Evolutionary conservation across 75 land plant genomes (phyloP).

Genomic region (Isoetes taiwanensis): DNA sequence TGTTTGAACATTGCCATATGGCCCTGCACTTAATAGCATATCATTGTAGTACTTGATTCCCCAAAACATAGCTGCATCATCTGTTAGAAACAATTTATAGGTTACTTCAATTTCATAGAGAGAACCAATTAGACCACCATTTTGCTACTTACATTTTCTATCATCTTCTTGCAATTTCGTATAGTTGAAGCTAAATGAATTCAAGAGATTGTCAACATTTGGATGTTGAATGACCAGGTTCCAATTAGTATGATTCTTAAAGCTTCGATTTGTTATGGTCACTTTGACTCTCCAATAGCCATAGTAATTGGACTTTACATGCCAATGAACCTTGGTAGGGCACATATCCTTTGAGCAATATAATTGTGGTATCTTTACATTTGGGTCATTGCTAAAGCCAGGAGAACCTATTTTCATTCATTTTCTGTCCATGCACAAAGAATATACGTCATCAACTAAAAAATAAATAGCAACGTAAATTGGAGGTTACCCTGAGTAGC

Average conservation of each 20-base stretch:
- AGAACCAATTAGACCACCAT: too few species aligned
- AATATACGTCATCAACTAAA: too few species aligned
- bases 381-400: too few species aligned
- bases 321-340: constrained; percentile 57
- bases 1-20: background rate
- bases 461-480: too few species aligned
- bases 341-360: constrained; percentile 68
- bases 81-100: too few species aligned
- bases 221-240: constrained; percentile 60
- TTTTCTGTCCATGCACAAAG: too few species aligned
- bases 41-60: constrained; percentile 2
- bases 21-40: background rate
- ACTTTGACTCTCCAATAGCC: constrained; percentile 56
- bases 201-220: constrained; percentile 47
- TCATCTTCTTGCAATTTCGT: too few species aligned
- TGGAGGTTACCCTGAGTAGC: background rate
- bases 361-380: background rate
- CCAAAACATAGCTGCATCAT: background rate
- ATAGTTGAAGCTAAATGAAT: constrained; percentile 61
- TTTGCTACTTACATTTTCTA: too few species aligned
- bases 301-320: constrained; percentile 55
- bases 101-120: too few species aligned
- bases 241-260: constrained; percentile 57
- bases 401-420: too few species aligned
- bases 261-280: constrained; percentile 47